A percentile compares a stretch with the other conserved stretches of the same genome.
phyloP scores from a whole-genome alignment of 2,329 filamentous ascomycete genomes.

The Alternaria alternata region DNA sequence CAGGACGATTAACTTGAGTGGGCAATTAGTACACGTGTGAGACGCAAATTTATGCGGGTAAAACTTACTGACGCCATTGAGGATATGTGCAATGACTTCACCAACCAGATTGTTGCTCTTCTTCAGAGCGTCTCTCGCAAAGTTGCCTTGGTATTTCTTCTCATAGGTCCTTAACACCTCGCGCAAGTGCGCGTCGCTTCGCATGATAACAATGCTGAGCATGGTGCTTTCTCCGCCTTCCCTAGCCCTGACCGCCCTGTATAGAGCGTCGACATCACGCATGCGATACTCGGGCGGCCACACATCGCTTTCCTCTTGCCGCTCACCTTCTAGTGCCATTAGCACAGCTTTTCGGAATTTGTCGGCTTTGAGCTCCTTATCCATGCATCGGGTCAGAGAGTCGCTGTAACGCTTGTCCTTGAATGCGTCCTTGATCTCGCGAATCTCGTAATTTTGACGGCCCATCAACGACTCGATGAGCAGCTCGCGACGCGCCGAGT shows the following conservation, averaged over 20 bases:
- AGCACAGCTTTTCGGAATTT: slow-evolving; percentile 93
- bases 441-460: slow-evolving; percentile 84
- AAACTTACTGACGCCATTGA: slow-evolving; percentile 78
- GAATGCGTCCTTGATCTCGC: slow-evolving; percentile 85
- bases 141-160: slow-evolving; percentile 75
- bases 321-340: slow-evolving; percentile 79
- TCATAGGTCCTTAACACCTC: slow-evolving; percentile 84
- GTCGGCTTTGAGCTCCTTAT: slow-evolving; percentile 89
- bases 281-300: slow-evolving; percentile 64
- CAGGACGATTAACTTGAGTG: slow-evolving; percentile 77
- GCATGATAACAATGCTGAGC: slow-evolving; percentile 81
- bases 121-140: slow-evolving; percentile 83
- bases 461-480: slow-evolving; percentile 95
- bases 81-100: slow-evolving; percentile 90
- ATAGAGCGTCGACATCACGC: slow-evolving; percentile 75
- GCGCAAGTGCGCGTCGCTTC: slow-evolving; percentile 82
- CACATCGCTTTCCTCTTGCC: slow-evolving; percentile 80
- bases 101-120: slow-evolving; percentile 94
- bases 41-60: not conserved
- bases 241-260: slow-evolving; percentile 71
- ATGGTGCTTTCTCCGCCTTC: slow-evolving; percentile 88
- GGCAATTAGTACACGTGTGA: not conserved
- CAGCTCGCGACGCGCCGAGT: slow-evolving; percentile 83
- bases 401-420: slow-evolving; percentile 91
- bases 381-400: slow-evolving; percentile 83